A percentile compares a stretch with the other conserved stretches of the same genome.
Evolutionary conservation across 208 protist species (phyloP).

Genomic region (Trypanosoma brucei): DNA sequence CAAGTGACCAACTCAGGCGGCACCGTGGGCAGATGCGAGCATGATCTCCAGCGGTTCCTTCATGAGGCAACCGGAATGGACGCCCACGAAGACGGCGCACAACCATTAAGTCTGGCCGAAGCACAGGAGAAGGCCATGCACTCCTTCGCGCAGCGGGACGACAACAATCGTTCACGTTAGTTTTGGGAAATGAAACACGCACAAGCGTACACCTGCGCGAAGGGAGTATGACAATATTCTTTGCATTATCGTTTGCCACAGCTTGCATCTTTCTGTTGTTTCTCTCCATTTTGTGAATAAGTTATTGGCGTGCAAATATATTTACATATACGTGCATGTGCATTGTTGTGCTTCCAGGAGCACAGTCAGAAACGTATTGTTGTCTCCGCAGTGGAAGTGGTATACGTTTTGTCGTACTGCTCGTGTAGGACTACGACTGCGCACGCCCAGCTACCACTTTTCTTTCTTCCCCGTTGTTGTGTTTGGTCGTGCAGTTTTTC

Average conservation of each 20-base stretch:
- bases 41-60: constrained; percentile 47
- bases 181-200: neutral
- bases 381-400: no score
- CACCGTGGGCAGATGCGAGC: constrained; percentile 16
- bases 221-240: no score
- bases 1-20: constrained; percentile 9
- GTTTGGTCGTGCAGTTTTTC: constrained; percentile 13
- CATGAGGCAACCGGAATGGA: constrained; percentile 61
- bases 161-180: neutral
- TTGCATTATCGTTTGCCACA: no score
- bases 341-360: no score
- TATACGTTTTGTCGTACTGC: no score
- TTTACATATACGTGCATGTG: no score
- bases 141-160: constrained; percentile 24
- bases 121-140: constrained; percentile 47
- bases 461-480: neutral
- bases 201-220: neutral
- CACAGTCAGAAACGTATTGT: no score
- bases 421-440: no score
- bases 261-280: no score
- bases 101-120: constrained; percentile 34
- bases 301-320: no score
- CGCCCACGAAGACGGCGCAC: constrained; percentile 25
- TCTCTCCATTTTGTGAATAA: no score
- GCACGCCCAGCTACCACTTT: no score